Percentiles rank a stretch among this genome's conserved stretches.
phyloP scores from a whole-genome alignment of 306 rosid species.

The Albizia julibrissin region DNA sequence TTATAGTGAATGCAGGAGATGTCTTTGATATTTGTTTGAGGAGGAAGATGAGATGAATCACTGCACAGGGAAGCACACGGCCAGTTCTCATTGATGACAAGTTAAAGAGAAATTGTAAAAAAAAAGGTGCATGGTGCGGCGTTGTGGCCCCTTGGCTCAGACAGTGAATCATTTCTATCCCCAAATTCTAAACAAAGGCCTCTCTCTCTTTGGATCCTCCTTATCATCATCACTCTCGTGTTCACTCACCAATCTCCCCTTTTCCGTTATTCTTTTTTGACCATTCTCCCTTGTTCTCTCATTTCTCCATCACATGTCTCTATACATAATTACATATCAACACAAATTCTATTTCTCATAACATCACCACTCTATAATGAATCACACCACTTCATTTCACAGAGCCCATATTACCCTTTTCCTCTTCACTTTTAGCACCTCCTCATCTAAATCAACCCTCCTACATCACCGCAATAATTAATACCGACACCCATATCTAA shows the following conservation, averaged over 20 bases:
- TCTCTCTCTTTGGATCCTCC: slow-evolving; percentile 47
- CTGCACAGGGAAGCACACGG: too few relatives aligned
- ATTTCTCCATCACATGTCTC: neutral
- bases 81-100: too few relatives aligned
- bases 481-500: slow-evolving; percentile 6
- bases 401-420: neutral
- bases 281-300: slow-evolving; percentile 23
- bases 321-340: neutral
- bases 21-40: too few relatives aligned
- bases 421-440: slow-evolving; percentile 29
- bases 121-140: neutral
- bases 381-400: neutral
- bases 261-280: slow-evolving; percentile 50
- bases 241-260: slow-evolving; percentile 30
- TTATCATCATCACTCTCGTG: neutral
- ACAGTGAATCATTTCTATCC: slow-evolving; percentile 26
- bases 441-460: slow-evolving; percentile 29
- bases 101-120: too few relatives aligned
- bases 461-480: slow-evolving; percentile 1
- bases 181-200: slow-evolving; percentile 40
- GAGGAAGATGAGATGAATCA: too few relatives aligned
- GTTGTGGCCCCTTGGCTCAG: neutral
- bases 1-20: too few relatives aligned
- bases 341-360: neutral
- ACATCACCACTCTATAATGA: slow-evolving; percentile 6